Percentiles rank a stretch among this genome's conserved stretches.
Evolutionary conservation across 257 asterid genomes (phyloP).

Genomic region (Solanum lignicaule): DNA sequence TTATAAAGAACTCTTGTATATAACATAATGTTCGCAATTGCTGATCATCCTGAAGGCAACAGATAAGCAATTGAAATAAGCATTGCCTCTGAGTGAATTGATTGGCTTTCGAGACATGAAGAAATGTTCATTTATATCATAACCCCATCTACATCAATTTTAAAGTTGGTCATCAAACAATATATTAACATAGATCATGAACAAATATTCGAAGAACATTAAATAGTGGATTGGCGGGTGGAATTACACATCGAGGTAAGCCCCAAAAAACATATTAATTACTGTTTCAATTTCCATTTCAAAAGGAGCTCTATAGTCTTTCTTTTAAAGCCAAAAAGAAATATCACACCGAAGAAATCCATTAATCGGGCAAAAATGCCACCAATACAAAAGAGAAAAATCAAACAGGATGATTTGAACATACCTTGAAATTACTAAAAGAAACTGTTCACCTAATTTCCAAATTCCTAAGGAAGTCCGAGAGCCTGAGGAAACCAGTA

Average conservation of each 20-base stretch:
- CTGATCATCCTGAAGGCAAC: neutral
- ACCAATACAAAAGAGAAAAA: neutral
- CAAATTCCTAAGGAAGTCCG: constrained; percentile 64
- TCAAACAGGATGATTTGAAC: neutral
- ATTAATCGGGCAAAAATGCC: neutral
- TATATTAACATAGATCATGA: neutral
- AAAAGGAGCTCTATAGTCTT: neutral
- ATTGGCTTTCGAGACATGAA: neutral
- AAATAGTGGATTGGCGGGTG: neutral
- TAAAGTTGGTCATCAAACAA: neutral
- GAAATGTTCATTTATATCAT: neutral
- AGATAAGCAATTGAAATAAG: neutral
- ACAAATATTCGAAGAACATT: neutral
- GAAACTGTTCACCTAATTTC: constrained; percentile 40
- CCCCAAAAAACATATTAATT: neutral
- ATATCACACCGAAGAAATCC: neutral
- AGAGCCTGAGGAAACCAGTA: constrained; percentile 50
- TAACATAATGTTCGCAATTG: neutral
- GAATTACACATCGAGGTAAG: neutral
- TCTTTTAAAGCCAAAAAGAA: neutral
- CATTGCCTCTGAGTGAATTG: neutral
- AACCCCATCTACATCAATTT: neutral
- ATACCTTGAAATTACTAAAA: neutral
- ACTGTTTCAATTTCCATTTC: neutral
- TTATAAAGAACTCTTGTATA: neutral